Evolutionary conservation across 495 filamentous ascomycete species (phyloP).

Genomic region (Tuber umbilicatum): DNA sequence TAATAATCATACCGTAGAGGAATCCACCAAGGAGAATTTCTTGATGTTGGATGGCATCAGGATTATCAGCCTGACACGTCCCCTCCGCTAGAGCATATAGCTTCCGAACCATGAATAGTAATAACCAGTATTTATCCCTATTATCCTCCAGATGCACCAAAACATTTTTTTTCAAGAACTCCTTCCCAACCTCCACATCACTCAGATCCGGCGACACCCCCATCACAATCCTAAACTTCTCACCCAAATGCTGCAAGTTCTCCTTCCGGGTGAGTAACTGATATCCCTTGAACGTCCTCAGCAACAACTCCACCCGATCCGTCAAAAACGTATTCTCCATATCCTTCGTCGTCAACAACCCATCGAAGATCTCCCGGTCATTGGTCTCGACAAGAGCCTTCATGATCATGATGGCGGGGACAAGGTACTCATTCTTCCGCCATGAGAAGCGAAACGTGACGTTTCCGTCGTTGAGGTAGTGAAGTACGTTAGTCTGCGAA

Average conservation of each 20-base stretch:
- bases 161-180: conserved; percentile 83
- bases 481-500: conserved; percentile 92
- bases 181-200: conserved; percentile 78
- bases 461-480: conserved; percentile 92
- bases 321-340: conserved; percentile 85
- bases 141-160: conserved; percentile 81
- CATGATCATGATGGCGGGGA: conserved; percentile 91
- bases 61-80: conserved; percentile 88
- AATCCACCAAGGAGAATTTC: conserved; percentile 89
- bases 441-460: conserved; percentile 95
- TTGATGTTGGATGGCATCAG: conserved; percentile 90
- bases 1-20: conserved; percentile 88
- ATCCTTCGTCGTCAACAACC: conserved; percentile 69
- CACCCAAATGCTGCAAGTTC: conserved; percentile 74
- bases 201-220: conserved; percentile 70
- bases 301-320: conserved; percentile 82
- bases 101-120: conserved; percentile 94
- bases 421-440: conserved; percentile 91
- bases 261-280: conserved; percentile 67
- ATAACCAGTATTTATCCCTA: conserved; percentile 81
- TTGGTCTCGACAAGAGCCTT: conserved; percentile 95
- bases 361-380: conserved; percentile 91
- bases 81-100: conserved; percentile 86
- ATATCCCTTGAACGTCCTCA: conserved; percentile 89
- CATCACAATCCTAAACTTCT: conserved; percentile 81